Evolutionary conservation across 331 rosid genomes (phyloP), one percentile per base, ranked within the genome.

Genomic region (Arachis monticola): DNA sequence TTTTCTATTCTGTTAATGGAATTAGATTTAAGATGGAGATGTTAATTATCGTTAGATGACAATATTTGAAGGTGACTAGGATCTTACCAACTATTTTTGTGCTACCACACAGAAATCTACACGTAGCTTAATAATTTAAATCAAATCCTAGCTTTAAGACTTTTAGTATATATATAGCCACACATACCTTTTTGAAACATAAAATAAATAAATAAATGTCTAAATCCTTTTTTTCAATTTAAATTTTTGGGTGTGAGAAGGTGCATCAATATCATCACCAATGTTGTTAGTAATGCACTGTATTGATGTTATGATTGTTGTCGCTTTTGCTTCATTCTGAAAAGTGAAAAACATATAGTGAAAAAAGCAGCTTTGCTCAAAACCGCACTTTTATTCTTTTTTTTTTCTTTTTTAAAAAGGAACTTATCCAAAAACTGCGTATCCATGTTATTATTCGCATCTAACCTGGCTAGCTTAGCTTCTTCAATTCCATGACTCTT

Each of bases 261-360:
- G 60, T 5, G 31, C 2, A 5, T 10, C 12, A 11, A 60, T 60
- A 42, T 5, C 17, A 42, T 2, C 17, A 11, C 64, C 64, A 31
- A 60, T 32, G 10, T 11, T 61, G 22, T 11, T 32, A 61, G 11
- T 57, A 8, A 17, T 32, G 46, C 17, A 14, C 27, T 17, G 11
- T 9, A 17, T 66, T 17, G 6, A 42, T 42, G 55, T 44, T 45
- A 46, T 45, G 56, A 60, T 65, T 44, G 14, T 44, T 65, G 53
- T 7, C 56, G 45, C 70, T 65, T 65, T 66, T 17, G 70, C 41
- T 45, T 46, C 70, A 22, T 66, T 66, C 70, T 66, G 17, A 66
- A 66, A 46, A 46, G 70, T 45, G 70, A 65, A 45, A 61, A 35
- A 45, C 51, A 45, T 8, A 44, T 10, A n/a, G 5, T 4, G 9